Evolutionary conservation across 1,284 basidiomycete species (phyloP), one percentile per base, ranked within the genome.

Genomic region (Earliella scabrosa): DNA sequence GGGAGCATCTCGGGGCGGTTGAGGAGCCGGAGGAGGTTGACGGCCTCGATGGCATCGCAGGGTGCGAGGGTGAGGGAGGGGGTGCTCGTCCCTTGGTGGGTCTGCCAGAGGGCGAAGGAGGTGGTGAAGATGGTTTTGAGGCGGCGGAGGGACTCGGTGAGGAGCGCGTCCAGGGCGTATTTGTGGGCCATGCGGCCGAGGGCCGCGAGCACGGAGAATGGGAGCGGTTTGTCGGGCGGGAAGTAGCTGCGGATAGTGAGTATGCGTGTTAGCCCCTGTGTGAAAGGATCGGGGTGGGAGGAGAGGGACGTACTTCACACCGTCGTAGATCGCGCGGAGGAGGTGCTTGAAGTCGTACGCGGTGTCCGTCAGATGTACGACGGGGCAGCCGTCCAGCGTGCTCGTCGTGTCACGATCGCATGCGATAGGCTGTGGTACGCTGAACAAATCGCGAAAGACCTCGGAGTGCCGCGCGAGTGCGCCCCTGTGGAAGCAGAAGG

Each of bases 401-500:
- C 43, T n/a, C 6, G n/a, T 26, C 21, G 6, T 14, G 10, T 16
- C 24, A 1, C 10, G 14, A 20, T 44, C 49, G 5, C n/a, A 23
- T 27, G 35, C 34, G 23, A n/a, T 11, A 1, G 49, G 46, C 34
- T 54, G 41, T 11, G 52, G 39, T 5, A 40, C 18, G 21, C 35
- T 32, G 32, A 59, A 55, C 6, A 59, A 32, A 13, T 48, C 50
- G 2, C 27, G 13, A 50, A 59, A 59, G 8, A 50, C 39, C 14
- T 41, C 39, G 4, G 58, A 59, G 21, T 47, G 31, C 10, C 24
- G 16, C 10, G 53, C 41, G 20, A 55, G 53, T 11, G 49, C 14
- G 35, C 50, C 31, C 26, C 34, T 46, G 45, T 59, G 50, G 23
- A 55, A 32, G 7, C 50, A 50, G 34, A 59, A 59, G 11, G 41